Evolutionary conservation across 306 rosid species (phyloP), one percentile per base, ranked within the genome.

Genomic region (Vigna radiata): DNA sequence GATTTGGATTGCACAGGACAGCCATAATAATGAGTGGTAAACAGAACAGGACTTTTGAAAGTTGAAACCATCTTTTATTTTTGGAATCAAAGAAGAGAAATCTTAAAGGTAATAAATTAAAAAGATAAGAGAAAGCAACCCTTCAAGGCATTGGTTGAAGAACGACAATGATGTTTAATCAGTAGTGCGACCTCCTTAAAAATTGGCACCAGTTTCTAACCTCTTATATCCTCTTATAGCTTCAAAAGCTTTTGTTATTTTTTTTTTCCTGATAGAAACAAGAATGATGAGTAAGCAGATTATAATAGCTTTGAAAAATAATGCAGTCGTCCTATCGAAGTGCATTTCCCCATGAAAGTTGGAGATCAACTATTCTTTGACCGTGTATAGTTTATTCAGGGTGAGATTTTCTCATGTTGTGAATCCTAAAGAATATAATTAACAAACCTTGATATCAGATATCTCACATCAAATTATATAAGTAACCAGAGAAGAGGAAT

Each of bases 291-390:
- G 75, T 76, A 65, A 73, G 83, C 82, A 79, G 65, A 74, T 56
- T 62, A 46, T 23, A 77, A 21, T 82, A 58, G 29, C 31, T 76
- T 71, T 48, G 73, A 79, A 78, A 69, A 78, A 49, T 55, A 78
- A 49, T 44, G 56, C 18, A 66, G 70, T n/a, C 58, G 3, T 11
- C 15, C 71, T 69, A 62, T 60, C 21, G 47, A 31, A 64, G 78
- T 75, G 76, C 82, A 67, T 48, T 62, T 85, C 70, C 83, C 87
- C 83, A 63, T 77, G 77, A 83, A 80, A 77, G 62, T 80, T 76
- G 82, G 84, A 84, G 82, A 80, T 50, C 11, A 76, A 19, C 62
- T 55, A 81, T 67, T 72, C 69, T 73, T 67, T 37, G 19, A 73
- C 80, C 54, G 19, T 41, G 0, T 41, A 39, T 58, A 56, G 25